Evolutionary conservation across 2,329 filamentous ascomycete species (phyloP).

Genomic region (Paracoccidioides brasiliensis): DNA sequence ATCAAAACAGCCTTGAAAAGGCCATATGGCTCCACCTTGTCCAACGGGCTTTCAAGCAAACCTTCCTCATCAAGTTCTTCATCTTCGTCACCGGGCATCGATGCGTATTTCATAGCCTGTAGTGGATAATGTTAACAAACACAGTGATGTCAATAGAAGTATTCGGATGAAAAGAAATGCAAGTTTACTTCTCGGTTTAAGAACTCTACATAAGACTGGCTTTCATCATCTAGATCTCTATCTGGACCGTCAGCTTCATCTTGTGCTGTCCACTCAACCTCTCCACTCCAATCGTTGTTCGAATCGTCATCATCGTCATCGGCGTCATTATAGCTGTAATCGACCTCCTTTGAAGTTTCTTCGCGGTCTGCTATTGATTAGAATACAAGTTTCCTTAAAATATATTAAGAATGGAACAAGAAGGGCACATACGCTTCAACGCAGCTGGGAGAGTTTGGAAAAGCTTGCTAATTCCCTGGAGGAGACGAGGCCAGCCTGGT

Average conservation of each 20-base stretch:
- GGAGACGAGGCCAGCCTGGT: conserved; percentile 82
- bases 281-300: conserved; percentile 70
- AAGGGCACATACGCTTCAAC: conserved; percentile 54
- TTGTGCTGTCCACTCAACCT: conserved; percentile 54
- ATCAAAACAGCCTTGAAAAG: conserved; percentile 72
- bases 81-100: conserved; percentile 61
- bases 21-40: conserved; percentile 88
- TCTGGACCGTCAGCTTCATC: conserved; percentile 50
- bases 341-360: conserved; percentile 79
- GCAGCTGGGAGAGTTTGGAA: conserved; percentile 86
- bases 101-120: conserved; percentile 70
- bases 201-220: conserved; percentile 89
- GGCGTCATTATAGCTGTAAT: conserved; percentile 63
- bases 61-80: conserved; percentile 88
- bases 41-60: conserved; percentile 81
- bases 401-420: no score
- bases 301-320: conserved; percentile 64
- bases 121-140: conserved; percentile 10
- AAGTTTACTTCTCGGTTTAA: conserved; percentile 65
- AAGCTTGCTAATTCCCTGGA: conserved; percentile 76
- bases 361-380: conserved; percentile 53
- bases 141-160: neutral
- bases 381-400: neutral
- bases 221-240: conserved; percentile 70
- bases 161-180: conserved; percentile 13